A percentile compares a stretch with the other conserved stretches of the same genome.
phyloP scores from a whole-genome alignment of 257 asterid genomes.

The Dorcoceras hygrometricum region DNA sequence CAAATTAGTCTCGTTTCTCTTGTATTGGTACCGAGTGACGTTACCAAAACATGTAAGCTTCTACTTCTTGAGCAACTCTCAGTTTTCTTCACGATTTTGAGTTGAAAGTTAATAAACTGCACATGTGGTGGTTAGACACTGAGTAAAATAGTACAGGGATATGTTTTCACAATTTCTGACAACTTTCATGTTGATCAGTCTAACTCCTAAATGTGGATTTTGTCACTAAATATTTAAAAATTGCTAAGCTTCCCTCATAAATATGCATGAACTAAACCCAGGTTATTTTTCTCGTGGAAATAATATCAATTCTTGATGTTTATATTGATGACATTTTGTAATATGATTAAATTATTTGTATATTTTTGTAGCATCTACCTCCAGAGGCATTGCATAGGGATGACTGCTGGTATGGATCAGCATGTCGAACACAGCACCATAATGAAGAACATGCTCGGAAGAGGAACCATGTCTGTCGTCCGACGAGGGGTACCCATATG shows the following conservation, averaged over 20 bases:
- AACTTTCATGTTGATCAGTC: background rate
- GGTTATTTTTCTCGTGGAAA: background rate
- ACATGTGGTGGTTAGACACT: background rate
- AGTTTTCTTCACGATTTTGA: background rate
- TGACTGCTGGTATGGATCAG: constrained; percentile 94
- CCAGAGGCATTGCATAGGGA: constrained; percentile 63
- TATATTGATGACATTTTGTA: no score
- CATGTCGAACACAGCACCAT: constrained; percentile 93
- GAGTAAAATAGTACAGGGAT: background rate
- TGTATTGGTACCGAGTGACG: constrained; percentile 93
- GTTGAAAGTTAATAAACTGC: background rate
- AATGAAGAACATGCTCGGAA: constrained; percentile 87
- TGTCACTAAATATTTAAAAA: no score
- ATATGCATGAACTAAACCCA: background rate
- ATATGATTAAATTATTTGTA: background rate
- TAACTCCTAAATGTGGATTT: background rate
- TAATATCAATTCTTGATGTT: no score
- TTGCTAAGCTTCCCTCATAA: no score
- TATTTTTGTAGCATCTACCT: constrained; percentile 51
- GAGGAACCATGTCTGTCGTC: constrained; percentile 94
- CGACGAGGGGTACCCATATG: constrained; percentile 64
- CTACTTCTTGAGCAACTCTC: background rate
- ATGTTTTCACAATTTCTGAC: background rate
- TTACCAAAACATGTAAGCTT: constrained; percentile 66
- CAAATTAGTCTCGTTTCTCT: constrained; percentile 70